Conservation (phyloP, 257 asterid species). For the Gentiana macrophylla region DNA sequence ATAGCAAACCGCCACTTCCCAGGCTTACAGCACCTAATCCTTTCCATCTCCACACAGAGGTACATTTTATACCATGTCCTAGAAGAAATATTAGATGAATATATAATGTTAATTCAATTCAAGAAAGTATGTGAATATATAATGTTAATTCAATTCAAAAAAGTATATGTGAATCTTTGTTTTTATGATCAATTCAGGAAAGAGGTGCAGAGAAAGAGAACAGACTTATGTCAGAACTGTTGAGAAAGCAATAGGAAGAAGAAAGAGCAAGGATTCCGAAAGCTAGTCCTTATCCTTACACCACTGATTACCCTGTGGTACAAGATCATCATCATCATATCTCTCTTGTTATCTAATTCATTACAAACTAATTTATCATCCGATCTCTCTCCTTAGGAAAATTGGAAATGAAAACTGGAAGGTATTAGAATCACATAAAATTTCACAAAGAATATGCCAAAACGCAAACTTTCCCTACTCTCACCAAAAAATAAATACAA, state of each 20-base stretch:
- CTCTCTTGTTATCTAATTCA: too few relatives aligned
- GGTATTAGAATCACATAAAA: too few relatives aligned
- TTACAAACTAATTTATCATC: too few relatives aligned
- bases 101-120: too few relatives aligned
- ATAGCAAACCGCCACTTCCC: conserved; percentile 49
- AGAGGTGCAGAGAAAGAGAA: conserved; percentile 86
- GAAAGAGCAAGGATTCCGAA: conserved; percentile 68
- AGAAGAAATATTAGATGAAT: background rate
- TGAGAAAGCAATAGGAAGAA: conserved; percentile 69
- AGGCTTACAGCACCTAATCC: conserved; percentile 67
- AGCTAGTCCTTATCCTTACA: conserved; percentile 93
- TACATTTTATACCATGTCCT: conserved; percentile 18
- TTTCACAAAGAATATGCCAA: too few relatives aligned
- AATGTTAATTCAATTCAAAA: too few relatives aligned
- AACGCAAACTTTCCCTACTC: too few relatives aligned
- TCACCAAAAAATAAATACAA: too few relatives aligned
- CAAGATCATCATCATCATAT: too few relatives aligned
- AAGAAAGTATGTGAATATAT: too few relatives aligned
- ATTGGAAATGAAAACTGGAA: too few relatives aligned
- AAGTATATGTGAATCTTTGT: background rate
- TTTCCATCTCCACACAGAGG: conserved; percentile 89
- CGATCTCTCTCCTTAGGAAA: too few relatives aligned
- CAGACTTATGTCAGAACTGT: conserved; percentile 43
- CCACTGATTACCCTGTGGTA: conserved; percentile 96
- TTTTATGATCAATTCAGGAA: conserved; percentile 34